phyloP scores from a whole-genome alignment of 768 basidiomycete genomes.

The Pleurotus eryngii region DNA sequence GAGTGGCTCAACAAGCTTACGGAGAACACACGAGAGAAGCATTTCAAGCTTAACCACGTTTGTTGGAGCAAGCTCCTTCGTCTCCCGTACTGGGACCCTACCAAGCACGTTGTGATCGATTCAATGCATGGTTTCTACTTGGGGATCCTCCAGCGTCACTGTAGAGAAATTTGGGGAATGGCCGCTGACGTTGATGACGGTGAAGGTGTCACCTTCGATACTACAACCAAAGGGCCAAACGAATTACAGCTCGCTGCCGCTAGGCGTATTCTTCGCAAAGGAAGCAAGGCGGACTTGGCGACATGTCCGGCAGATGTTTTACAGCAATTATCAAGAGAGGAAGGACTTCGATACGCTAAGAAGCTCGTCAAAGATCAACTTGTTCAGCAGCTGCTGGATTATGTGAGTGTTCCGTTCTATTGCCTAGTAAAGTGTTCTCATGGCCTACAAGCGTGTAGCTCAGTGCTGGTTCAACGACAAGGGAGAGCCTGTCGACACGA shows the following conservation, averaged over 20 bases:
- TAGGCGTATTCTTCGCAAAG: background rate
- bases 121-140: slow-evolving; percentile 36
- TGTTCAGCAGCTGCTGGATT: background rate
- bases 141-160: slow-evolving; percentile 23
- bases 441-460: background rate
- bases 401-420: background rate
- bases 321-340: background rate
- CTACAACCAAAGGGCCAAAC: background rate
- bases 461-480: background rate
- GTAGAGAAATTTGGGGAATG: slow-evolving; percentile 16
- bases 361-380: background rate
- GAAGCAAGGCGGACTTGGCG: background rate
- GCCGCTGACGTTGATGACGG: slow-evolving; percentile 7
- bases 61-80: slow-evolving; percentile 24
- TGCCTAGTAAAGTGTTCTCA: background rate
- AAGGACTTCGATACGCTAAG: background rate
- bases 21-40: background rate
- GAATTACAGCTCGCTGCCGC: background rate
- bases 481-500: background rate
- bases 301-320: background rate
- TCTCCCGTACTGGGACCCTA: slow-evolving; percentile 33
- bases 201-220: background rate
- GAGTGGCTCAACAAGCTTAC: slow-evolving; percentile 7
- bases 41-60: slow-evolving; percentile 18
- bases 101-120: slow-evolving; percentile 24